Percentiles rank a stretch among this genome's conserved stretches.
Evolutionary conservation across 176 grass and related monocot genomes (phyloP).

Genomic region (Avena eriantha): DNA sequence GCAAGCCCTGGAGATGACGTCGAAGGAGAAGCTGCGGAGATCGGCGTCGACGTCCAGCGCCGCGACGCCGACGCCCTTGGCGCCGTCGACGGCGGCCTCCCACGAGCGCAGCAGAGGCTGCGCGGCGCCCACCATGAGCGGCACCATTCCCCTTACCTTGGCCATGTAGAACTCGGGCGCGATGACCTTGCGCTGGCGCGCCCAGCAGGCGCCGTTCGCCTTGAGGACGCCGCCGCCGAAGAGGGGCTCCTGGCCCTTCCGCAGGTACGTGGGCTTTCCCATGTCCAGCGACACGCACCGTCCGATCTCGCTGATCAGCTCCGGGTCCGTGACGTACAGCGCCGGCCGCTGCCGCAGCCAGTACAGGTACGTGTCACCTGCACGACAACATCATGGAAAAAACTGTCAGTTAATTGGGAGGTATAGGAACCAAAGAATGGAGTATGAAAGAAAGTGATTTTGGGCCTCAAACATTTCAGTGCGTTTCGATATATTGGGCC

Average conservation of each 20-base stretch:
- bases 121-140: slow-evolving; percentile 63
- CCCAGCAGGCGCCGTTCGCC: slow-evolving; percentile 72
- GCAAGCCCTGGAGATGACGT: slow-evolving; percentile 76
- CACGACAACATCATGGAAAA: not conserved
- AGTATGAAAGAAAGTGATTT: not conserved
- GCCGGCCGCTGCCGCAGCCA: slow-evolving; percentile 74
- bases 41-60: slow-evolving; percentile 66
- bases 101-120: slow-evolving; percentile 56
- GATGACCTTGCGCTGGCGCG: slow-evolving; percentile 78
- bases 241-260: slow-evolving; percentile 84
- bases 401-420: not conserved
- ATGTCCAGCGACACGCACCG: slow-evolving; percentile 78
- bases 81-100: slow-evolving; percentile 34
- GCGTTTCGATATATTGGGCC: not conserved
- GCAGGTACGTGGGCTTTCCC: slow-evolving; percentile 82
- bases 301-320: slow-evolving; percentile 76
- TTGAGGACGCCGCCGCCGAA: slow-evolving; percentile 86
- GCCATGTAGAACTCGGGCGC: slow-evolving; percentile 86
- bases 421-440: not conserved
- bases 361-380: slow-evolving; percentile 78
- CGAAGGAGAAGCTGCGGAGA: slow-evolving; percentile 80
- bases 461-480: not conserved
- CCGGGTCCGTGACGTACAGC: slow-evolving; percentile 86
- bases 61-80: not conserved
- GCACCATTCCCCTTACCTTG: slow-evolving; percentile 73